Evolutionary conservation across 257 asterid genomes (phyloP).

Genomic region (Linaria vulgaris): DNA sequence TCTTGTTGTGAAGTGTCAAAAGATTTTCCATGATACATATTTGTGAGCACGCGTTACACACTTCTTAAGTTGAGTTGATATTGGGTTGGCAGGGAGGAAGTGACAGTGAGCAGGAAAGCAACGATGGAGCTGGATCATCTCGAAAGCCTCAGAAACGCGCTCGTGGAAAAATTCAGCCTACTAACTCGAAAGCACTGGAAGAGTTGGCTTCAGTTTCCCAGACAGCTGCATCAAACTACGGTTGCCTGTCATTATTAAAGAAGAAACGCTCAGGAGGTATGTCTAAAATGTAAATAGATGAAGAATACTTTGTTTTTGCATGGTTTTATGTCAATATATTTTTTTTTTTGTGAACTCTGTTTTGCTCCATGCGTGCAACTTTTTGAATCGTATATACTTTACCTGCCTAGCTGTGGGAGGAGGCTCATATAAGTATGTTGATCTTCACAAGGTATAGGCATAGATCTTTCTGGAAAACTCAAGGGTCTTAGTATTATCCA

Average conservation of each 20-base stretch:
- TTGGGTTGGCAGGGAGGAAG: slow-evolving; percentile 69
- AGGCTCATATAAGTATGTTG: slow-evolving; percentile 1
- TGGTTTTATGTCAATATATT: slow-evolving; percentile 10
- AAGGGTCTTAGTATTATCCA: slow-evolving; percentile 1
- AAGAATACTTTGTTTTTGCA: slow-evolving; percentile 6
- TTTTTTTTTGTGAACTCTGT: slow-evolving; percentile 9
- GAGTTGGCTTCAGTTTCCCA: slow-evolving; percentile 45
- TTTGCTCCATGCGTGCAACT: slow-evolving; percentile 18
- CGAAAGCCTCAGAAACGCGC: slow-evolving; percentile 74
- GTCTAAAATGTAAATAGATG: slow-evolving; percentile 26
- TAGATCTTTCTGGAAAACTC: not conserved
- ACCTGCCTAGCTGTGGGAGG: slow-evolving; percentile 13
- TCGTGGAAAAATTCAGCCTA: slow-evolving; percentile 61
- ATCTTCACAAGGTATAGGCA: slow-evolving; percentile 13
- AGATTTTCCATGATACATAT: not conserved
- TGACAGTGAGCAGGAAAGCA: slow-evolving; percentile 86
- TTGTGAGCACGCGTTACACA: slow-evolving; percentile 13
- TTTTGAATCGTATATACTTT: slow-evolving; percentile 10
- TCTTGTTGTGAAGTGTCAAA: slow-evolving; percentile 14
- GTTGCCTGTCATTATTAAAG: slow-evolving; percentile 62
- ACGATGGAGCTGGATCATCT: slow-evolving; percentile 80
- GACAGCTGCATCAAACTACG: slow-evolving; percentile 44
- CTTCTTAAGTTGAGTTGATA: slow-evolving; percentile 25
- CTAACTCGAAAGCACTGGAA: slow-evolving; percentile 51
- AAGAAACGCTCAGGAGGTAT: slow-evolving; percentile 91